Conservation (phyloP, 2,329 filamentous ascomycete genomes). For the Claviceps maximensis region DNA sequence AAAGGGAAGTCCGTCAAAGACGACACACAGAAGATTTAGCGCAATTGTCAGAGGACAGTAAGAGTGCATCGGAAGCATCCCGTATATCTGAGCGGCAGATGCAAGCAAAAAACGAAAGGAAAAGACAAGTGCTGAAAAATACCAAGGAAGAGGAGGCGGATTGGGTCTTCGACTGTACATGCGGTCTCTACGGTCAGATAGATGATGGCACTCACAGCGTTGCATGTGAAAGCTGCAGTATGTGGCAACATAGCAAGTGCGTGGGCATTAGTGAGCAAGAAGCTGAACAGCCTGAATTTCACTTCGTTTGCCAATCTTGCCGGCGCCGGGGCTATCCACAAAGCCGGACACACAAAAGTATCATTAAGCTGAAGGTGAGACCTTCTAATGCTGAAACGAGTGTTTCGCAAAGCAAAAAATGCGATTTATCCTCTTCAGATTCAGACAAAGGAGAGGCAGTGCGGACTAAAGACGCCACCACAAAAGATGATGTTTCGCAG, state of each 20-base stretch:
- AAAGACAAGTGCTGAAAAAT: constrained; percentile 60
- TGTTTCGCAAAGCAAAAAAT: constrained; percentile 1
- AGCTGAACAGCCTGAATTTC: constrained; percentile 75
- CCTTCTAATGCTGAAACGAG: constrained; percentile 7
- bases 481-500: neutral
- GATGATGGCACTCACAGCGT: constrained; percentile 92
- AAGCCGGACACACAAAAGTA: constrained; percentile 36
- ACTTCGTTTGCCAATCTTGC: constrained; percentile 74
- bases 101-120: constrained; percentile 71
- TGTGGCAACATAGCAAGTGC: constrained; percentile 96
- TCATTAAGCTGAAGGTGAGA: constrained; percentile 40
- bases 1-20: constrained; percentile 73
- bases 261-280: constrained; percentile 65
- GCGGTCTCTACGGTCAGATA: constrained; percentile 79
- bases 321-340: constrained; percentile 54
- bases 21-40: constrained; percentile 74
- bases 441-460: neutral
- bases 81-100: constrained; percentile 67
- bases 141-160: constrained; percentile 64
- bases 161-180: constrained; percentile 93
- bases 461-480: neutral
- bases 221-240: constrained; percentile 83
- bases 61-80: constrained; percentile 40
- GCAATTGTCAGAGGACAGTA: constrained; percentile 64
- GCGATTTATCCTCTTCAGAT: neutral